Conservation (phyloP, 2,329 filamentous ascomycete genomes). For the Neopestalotiopsis clavispora region DNA sequence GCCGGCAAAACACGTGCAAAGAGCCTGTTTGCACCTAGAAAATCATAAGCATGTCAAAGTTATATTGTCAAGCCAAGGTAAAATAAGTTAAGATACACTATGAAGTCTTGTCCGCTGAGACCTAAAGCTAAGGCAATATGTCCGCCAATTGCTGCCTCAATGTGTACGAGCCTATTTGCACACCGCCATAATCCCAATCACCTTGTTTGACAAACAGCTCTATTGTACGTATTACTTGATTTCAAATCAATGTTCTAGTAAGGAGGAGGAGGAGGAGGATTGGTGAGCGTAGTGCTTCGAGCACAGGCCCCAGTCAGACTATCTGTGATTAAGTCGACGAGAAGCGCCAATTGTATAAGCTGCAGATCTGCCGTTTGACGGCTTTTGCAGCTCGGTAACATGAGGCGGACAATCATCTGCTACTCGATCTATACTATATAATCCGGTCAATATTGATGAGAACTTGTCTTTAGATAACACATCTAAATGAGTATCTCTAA, state of each 20-base stretch:
- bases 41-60: neutral
- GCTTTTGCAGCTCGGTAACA: neutral
- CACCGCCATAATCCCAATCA: neutral
- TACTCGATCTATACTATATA: neutral
- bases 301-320: neutral
- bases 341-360: neutral
- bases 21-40: too few species aligned
- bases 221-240: neutral
- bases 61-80: neutral
- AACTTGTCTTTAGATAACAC: neutral
- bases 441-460: neutral
- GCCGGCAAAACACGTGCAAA: too few species aligned
- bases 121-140: too few species aligned
- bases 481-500: neutral
- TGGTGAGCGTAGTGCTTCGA: neutral
- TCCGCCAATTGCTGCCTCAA: too few species aligned
- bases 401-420: neutral
- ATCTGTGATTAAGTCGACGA: neutral
- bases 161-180: neutral
- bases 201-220: neutral
- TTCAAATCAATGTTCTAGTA: neutral
- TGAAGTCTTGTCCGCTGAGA: neutral
- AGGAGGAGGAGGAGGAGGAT: neutral
- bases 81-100: neutral
- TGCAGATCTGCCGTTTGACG: neutral